Base-by-base conservation (phyloP, 108 stramenopile species). In the Seminavis robusta region DNA sequence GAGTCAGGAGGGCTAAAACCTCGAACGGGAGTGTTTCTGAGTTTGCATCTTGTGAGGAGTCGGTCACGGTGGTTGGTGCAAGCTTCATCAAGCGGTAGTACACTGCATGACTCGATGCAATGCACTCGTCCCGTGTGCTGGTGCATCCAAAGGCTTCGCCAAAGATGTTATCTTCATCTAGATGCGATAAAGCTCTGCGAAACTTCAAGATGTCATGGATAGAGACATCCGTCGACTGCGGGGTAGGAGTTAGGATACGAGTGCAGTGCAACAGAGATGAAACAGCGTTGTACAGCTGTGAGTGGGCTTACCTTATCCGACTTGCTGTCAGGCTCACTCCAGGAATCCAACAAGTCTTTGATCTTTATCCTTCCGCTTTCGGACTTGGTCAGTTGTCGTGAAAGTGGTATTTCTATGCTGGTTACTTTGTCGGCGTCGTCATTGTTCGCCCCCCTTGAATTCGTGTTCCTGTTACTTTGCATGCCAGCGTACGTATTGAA, bases 251-350 rank as follows among this genome's bases (percentile, higher is more conserved):
- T n/a, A n/a, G n/a, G n/a, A n/a, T n/a, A n/a, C n/a, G n/a, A n/a
- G n/a, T n/a, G n/a, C n/a, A n/a, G n/a, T n/a, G n/a, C n/a, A n/a
- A n/a, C n/a, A n/a, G n/a, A 13, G 36, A 37, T 37, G 8, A 8
- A 37, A 11, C 36, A 37, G 13, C 8, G 13, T 8, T 13, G 36
- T 26, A 31, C 10, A 34, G 0, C 11, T 25, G 8, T 20, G 27
- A 0, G 10, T 33, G 24, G 16, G 17, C 59, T 33, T 29, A 73
- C 65, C 62, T 79, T 77, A 20, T 69, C 72, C 13, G 36, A 26
- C 47, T 90, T 90, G 48, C 69, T 77, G 0, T 73, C 66, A 16
- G 90, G 90, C 37, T 87, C 86, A 47, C 85, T 61, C 90, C 90
- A 91, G 16, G 77, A 50, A 56, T 85, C 81, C 1, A 91, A 65